Base-by-base conservation (phyloP, 345 rosid species). In the Lepidium sativum region DNA sequence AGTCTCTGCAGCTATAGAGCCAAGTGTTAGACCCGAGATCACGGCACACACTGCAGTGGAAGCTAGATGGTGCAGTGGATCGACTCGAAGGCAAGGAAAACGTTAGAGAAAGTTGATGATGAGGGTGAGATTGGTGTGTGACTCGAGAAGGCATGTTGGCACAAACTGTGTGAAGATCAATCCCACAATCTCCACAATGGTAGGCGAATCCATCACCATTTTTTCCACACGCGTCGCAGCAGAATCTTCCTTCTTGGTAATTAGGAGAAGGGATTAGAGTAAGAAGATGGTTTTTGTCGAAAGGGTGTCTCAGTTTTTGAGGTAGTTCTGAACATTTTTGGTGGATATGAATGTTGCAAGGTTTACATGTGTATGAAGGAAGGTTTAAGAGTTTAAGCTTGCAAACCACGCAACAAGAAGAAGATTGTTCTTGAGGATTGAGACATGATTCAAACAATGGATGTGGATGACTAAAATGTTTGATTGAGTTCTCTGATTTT, bases 401-500 rank as follows among this genome's bases (percentile, higher is more conserved):
- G 80, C 87, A 80, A 51, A 54, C 65, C 23, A 73, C 69, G 45
- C 83, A 80, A 5, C 42, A n/a, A 40, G 41, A 31, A 44, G 38
- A 13, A 17, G 55, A 53, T 18, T 42, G 66, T 15, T 60, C 64
- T 14, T 55, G 83, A 18, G 78, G 67, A 14, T 43, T 73, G 57
- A 31, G 40, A 67, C 57, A 50, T 57, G 67, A 65, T 56, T 54
- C 50, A 12, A 73, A 69, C 48, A 79, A 41, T 10, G 77, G 83
- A 66, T 82, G 84, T 12, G 60, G 80, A 38, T 82, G 84, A 62
- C 82, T 80, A 49, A 80, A 83, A 75, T 83, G 81, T 48, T 17
- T 65, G 42, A 78, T 75, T 17, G 69, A 11, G 47, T 60, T 29
- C n/a, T 75, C 72, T 42, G 73, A 56, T 75, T 67, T 67, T 68